phyloP scores from a whole-genome alignment of 1,139 yeast genomes.

The Lodderomyces metapsilosis region DNA sequence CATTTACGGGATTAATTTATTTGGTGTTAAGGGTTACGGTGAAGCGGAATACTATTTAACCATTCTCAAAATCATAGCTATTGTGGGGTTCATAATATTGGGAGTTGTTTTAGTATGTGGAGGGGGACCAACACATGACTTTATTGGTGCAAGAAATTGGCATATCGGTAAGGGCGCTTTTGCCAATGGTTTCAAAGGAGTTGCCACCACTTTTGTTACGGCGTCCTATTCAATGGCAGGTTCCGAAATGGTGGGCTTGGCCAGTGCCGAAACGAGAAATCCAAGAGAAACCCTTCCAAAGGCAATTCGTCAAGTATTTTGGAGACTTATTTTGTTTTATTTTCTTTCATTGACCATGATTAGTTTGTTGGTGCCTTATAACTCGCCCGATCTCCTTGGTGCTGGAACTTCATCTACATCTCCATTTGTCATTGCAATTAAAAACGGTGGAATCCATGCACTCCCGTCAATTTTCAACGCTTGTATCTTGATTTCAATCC shows the following conservation, averaged over 20 bases:
- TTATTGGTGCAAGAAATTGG: slow-evolving; percentile 65
- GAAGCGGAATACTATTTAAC: slow-evolving; percentile 70
- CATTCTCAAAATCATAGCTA: slow-evolving; percentile 57
- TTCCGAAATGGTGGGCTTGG: slow-evolving; percentile 49
- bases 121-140: slow-evolving; percentile 63
- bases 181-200: slow-evolving; percentile 43
- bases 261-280: slow-evolving; percentile 38
- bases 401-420: slow-evolving; percentile 29
- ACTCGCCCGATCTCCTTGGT: slow-evolving; percentile 33
- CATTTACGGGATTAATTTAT: slow-evolving; percentile 55
- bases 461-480: slow-evolving; percentile 47
- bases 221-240: slow-evolving; percentile 45
- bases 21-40: slow-evolving; percentile 74
- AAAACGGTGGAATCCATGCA: slow-evolving; percentile 47
- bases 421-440: slow-evolving; percentile 60
- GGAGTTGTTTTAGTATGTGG: slow-evolving; percentile 65
- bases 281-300: slow-evolving; percentile 38
- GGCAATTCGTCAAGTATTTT: slow-evolving; percentile 44
- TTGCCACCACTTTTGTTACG: slow-evolving; percentile 40
- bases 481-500: slow-evolving; percentile 38
- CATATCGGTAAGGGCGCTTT: slow-evolving; percentile 49
- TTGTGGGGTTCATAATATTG: slow-evolving; percentile 62
- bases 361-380: slow-evolving; percentile 37
- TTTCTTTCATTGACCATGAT: slow-evolving; percentile 38
- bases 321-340: slow-evolving; percentile 44